Evolutionary conservation across 225 moss, liverwort and hornwort species (phyloP).

Genomic region (Anthoceros angustus): DNA sequence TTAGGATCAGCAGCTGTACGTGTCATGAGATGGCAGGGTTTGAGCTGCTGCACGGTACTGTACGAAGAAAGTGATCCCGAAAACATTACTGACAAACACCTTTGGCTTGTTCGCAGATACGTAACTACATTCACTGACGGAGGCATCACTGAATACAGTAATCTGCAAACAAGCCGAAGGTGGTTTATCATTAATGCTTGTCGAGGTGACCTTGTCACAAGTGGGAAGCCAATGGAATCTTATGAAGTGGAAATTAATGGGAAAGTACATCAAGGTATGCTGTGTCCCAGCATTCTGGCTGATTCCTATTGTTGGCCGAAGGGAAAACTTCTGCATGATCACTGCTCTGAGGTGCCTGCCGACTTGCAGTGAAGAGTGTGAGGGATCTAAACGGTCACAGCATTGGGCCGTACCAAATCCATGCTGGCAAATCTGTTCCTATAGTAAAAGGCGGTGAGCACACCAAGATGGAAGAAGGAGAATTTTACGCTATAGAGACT

Average conservation of each 20-base stretch:
- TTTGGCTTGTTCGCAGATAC: no score
- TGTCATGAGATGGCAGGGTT: no score
- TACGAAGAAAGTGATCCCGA: no score
- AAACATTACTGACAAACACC: no score
- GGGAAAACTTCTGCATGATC: not conserved
- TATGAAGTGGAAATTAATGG: slow-evolving; percentile 93
- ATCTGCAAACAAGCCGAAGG: no score
- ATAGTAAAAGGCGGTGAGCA: slow-evolving; percentile 87
- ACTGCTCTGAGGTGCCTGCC: not conserved
- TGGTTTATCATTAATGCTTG: no score
- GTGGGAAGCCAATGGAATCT: slow-evolving; percentile 74
- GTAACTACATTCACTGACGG: no score
- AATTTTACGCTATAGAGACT: slow-evolving; percentile 85
- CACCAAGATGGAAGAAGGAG: slow-evolving; percentile 95
- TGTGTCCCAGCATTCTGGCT: slow-evolving; percentile 2
- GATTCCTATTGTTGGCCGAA: slow-evolving; percentile 7
- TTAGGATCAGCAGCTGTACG: no score
- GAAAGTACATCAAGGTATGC: slow-evolving; percentile 63
- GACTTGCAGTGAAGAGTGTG: slow-evolving; percentile 57
- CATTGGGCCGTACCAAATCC: slow-evolving; percentile 88
- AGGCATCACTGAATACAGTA: no score
- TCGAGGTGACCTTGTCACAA: no score
- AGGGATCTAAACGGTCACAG: slow-evolving; percentile 82
- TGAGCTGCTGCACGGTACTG: no score
- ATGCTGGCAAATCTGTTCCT: slow-evolving; percentile 78